Percentiles rank a stretch among this genome's conserved stretches.
Conservation (phyloP, 371 early-diverging fungal genomes). For the Mortierella polycephala region DNA sequence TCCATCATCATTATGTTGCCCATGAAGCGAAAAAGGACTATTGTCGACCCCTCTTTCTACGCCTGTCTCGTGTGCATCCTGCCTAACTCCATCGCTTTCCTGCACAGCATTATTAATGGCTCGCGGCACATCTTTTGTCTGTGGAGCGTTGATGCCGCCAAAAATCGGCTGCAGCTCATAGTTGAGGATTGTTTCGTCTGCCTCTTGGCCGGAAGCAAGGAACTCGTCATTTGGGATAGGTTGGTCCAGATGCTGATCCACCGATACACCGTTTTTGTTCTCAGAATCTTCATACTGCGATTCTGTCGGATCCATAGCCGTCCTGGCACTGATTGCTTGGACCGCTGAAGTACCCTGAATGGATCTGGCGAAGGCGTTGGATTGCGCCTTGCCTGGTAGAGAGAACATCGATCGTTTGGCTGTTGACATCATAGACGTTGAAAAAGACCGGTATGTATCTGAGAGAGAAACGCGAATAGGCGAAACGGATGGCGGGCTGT, state of each 20-base stretch:
- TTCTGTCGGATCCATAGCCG: not conserved
- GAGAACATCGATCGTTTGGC: not conserved
- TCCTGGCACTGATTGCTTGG: not conserved
- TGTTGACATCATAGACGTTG: slow-evolving; percentile 4
- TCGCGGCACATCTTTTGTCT: not conserved
- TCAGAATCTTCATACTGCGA: not conserved
- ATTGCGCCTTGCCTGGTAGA: not conserved
- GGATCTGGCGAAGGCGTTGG: not conserved
- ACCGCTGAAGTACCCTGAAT: not conserved
- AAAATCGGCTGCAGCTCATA: slow-evolving; percentile 34
- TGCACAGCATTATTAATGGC: not conserved
- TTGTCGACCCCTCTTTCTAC: not conserved
- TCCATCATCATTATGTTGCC: too few relatives aligned
- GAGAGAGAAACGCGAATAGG: slow-evolving; percentile 19
- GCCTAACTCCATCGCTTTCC: not conserved
- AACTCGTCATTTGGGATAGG: slow-evolving; percentile 9
- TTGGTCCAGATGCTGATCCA: slow-evolving; percentile 17
- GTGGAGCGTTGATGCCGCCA: not conserved
- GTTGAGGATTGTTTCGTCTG: slow-evolving; percentile 35
- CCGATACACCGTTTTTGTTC: not conserved
- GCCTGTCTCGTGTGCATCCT: not conserved
- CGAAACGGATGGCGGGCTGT: slow-evolving; percentile 43
- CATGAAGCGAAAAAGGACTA: too few relatives aligned
- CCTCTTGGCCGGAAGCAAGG: slow-evolving; percentile 1
- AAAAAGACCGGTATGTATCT: not conserved